Conservation (phyloP, 2,329 filamentous ascomycete genomes). For the Ophiocordyceps camponoti-saundersi region DNA sequence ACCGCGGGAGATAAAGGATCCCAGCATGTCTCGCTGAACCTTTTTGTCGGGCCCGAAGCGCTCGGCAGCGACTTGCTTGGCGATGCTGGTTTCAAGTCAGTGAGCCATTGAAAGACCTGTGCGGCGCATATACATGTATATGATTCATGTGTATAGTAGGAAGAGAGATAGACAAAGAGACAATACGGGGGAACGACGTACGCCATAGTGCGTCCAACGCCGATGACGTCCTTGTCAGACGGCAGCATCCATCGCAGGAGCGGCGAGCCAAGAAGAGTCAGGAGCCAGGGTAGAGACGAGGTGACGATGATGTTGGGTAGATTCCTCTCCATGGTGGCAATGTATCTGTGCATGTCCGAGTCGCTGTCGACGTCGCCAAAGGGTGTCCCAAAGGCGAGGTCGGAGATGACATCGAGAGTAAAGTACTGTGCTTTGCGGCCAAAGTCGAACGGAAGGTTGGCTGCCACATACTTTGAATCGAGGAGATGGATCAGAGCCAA, state of each 20-base stretch:
- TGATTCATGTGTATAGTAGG: not conserved
- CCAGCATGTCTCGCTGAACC: constrained; percentile 32
- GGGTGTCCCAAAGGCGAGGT: constrained; percentile 30
- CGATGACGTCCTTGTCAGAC: constrained; percentile 18
- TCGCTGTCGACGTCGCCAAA: constrained; percentile 33
- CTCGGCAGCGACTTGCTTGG: constrained; percentile 25
- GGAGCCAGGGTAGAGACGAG: constrained; percentile 5
- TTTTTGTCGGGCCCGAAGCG: constrained; percentile 25
- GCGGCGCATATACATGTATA: too few relatives aligned
- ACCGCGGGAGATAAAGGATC: constrained; percentile 22
- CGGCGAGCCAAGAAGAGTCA: constrained; percentile 20
- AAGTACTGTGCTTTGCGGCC: constrained; percentile 33
- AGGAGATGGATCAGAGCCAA: constrained; percentile 3
- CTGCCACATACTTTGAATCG: constrained; percentile 3
- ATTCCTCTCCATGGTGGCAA: constrained; percentile 20
- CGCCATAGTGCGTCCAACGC: constrained; percentile 26
- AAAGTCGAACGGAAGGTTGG: constrained; percentile 4
- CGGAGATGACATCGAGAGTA: constrained; percentile 37
- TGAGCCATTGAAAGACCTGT: too few relatives aligned
- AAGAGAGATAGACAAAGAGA: not conserved
- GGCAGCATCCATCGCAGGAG: constrained; percentile 23
- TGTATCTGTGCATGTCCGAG: constrained; percentile 29
- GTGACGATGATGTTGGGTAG: constrained; percentile 7
- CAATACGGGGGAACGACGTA: constrained; percentile 11
- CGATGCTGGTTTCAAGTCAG: constrained; percentile 13